Base-by-base conservation (phyloP, 2,329 filamentous ascomycete species). In the Thelonectria olida region DNA sequence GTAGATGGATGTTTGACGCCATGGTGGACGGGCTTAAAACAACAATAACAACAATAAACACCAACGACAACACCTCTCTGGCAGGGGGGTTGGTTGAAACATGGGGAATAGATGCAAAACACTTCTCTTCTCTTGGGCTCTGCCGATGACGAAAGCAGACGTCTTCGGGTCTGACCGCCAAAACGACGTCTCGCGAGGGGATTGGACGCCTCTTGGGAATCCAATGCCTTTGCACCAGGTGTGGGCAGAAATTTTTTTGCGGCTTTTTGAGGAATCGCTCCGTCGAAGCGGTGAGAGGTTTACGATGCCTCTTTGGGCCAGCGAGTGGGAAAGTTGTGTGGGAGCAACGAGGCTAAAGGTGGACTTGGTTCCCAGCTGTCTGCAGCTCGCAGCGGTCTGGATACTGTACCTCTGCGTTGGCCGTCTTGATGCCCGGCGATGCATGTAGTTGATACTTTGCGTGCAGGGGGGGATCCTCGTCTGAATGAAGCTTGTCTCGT, bases 391-490 rank as follows among this genome's bases (percentile, higher is more conserved):
- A 53, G 61, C 48, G 51, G 55, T 44, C 54, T 23, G 27, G 54
- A 25, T 50, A 54, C 51, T 52, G 56, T 73, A 74, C 68, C 61
- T 68, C 61, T 63, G 65, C 69, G 68, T 55, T 68, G 70, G 75
- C 61, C 20, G 75, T 73, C 74, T 77, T 58, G 75, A 74, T 78
- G 73, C 75, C 75, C 75, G 77, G 76, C 64, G 47, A 28, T 67
- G 44, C 67, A 72, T 71, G 76, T 78, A 77, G 58, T 58, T 41
- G 56, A 31, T 64, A 67, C 66, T 55, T 54, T 6, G 22, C 9
- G 5, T 8, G 28, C 28, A 31, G 10, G 28, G 28, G 28, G 7
- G 57, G 55, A 13, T 36, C 19, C 27, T 23, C 25, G 28, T 7
- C 13, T 31, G 20, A 27, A 10, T 53, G 38, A 31, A 39, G 12